Evolutionary conservation across 2,329 filamentous ascomycete species (phyloP).

Genomic region (Coniochaeta sp.): DNA sequence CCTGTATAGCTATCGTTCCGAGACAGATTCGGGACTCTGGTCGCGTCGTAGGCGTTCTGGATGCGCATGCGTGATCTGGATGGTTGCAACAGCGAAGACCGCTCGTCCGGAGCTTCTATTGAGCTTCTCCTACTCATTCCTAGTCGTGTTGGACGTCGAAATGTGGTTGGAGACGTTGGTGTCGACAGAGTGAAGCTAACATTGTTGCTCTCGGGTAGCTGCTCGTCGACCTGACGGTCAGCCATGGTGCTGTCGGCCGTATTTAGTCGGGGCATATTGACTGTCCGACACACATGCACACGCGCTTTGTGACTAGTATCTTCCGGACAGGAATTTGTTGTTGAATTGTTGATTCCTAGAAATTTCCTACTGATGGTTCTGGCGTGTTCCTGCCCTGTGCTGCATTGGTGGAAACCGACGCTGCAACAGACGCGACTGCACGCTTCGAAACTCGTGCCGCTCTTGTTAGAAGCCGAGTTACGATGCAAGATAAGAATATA

Average conservation of each 20-base stretch:
- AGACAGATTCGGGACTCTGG: constrained; percentile 16
- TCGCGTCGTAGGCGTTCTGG: constrained; percentile 7
- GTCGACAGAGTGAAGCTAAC: constrained; percentile 14
- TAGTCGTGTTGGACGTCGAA: constrained; percentile 14
- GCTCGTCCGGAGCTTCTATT: constrained; percentile 21
- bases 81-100: constrained; percentile 17
- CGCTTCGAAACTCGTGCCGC: not conserved
- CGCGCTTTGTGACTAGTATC: not conserved
- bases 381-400: not conserved
- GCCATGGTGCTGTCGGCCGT: not conserved
- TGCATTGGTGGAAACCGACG: not conserved
- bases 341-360: not conserved
- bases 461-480: not conserved
- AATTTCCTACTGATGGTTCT: not conserved
- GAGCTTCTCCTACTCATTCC: constrained; percentile 12
- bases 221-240: constrained; percentile 4
- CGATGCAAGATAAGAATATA: not conserved
- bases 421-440: not conserved
- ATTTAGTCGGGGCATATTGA: not conserved
- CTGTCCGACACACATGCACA: not conserved
- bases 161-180: constrained; percentile 20
- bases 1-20: constrained; percentile 21
- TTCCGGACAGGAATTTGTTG: not conserved
- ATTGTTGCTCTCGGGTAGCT: constrained; percentile 2
- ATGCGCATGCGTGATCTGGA: constrained; percentile 17